These are phyloP conservation scores for Fraxinus xanthoxyloides DNA, from an alignment of 305 asterid genomes.

Conservation along the genomic window DNA sequence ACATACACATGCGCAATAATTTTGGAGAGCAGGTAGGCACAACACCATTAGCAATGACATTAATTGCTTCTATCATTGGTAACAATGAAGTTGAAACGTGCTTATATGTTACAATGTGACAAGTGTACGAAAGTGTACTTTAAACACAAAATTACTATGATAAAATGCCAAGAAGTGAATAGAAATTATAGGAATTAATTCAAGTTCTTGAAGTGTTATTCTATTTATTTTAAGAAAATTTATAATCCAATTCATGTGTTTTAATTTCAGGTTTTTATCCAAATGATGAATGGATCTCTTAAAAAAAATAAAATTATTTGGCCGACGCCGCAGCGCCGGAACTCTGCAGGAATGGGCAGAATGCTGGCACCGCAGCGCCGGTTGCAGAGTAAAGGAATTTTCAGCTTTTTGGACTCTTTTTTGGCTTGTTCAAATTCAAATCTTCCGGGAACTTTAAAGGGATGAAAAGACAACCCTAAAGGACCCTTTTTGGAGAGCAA, in stretches of 20 bases:
- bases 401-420: neutral
- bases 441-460: neutral
- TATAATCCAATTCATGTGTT: neutral
- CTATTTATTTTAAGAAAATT: neutral
- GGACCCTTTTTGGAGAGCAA: neutral
- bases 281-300: neutral
- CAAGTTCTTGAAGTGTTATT: neutral
- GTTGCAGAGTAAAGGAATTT: neutral
- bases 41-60: constrained; percentile 5
- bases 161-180: neutral
- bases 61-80: neutral
- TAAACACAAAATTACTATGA: neutral
- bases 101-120: neutral
- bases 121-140: neutral
- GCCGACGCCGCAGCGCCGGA: neutral
- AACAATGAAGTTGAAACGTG: neutral
- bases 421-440: neutral
- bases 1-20: constrained; percentile 1
- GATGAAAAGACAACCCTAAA: neutral
- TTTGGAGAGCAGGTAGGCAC: neutral
- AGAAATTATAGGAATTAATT: neutral
- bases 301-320: neutral
- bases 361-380: neutral
- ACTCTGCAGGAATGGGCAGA: neutral
- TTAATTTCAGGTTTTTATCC: neutral